Evolutionary conservation across 139 green algal genomes (phyloP), one percentile per base, ranked within the genome.

Genomic region (Micractinium sp.): DNA sequence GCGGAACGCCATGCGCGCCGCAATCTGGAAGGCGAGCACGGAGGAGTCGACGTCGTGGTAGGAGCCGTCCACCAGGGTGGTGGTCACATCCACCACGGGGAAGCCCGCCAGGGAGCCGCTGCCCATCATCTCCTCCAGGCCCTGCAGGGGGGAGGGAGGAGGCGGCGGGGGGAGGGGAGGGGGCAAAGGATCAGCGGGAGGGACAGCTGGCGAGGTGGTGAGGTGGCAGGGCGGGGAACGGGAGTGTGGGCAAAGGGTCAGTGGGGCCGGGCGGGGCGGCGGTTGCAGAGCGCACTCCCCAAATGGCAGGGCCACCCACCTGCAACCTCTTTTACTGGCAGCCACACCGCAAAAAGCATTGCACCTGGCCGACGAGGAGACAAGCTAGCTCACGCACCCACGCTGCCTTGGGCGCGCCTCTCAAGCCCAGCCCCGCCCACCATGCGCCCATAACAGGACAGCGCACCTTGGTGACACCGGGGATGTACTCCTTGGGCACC

Each of bases 401-500:
- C n/a, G n/a, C 73, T 38, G 73, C 73, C 47, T n/a, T 38, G 16
- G 63, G 22, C 20, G 63, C 63, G 76, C 36, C 18, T 53, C 12
- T n/a, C 76, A 56, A 14, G 14, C 12, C 22, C 23, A 5, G 22
- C 20, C 63, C 63, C 63, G 22, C 3, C 22, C 63, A 73, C 63
- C 7, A 12, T 73, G 63, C 22, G n/a, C n/a, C n/a, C n/a, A n/a
- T n/a, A n/a, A n/a, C 63, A 79, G 16, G 15, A 63, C 16, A 2
- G 27, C 95, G 69, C 25, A 96, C 95, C 94, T 99, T 99, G 82
- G 94, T 67, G 25, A 98, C 97, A 93, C 98, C 98, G 61, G 98
- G 98, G 88, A 99, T 98, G 96, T 99, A 99, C 96, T 99, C 98
- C 96, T 99, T 99, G 86, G 97, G 97, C 87, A 99, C 96, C 2